Conservation (phyloP, 2,329 filamentous ascomycete species). For the Neonectria magnoliae region DNA sequence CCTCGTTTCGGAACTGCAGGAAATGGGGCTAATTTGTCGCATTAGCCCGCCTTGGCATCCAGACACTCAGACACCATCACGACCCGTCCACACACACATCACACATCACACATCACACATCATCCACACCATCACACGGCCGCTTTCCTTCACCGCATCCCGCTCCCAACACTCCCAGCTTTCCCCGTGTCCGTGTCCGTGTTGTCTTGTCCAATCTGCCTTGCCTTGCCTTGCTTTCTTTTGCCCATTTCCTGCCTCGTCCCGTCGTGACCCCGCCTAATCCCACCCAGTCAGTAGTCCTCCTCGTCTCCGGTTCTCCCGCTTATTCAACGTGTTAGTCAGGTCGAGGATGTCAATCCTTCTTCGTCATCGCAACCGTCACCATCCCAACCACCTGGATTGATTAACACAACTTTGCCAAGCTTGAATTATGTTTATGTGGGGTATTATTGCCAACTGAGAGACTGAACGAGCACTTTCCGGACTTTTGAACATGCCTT, state of each 20-base stretch:
- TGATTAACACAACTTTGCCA: background rate
- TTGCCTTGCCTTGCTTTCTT: background rate
- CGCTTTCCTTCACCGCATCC: slow-evolving; percentile 7
- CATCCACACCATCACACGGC: background rate
- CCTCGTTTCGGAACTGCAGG: slow-evolving; percentile 21
- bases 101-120: background rate
- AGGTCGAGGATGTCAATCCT: background rate
- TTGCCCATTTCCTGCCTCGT: background rate
- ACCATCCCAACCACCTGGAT: background rate
- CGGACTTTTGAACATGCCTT: slow-evolving; percentile 3
- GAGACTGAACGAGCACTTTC: slow-evolving; percentile 9
- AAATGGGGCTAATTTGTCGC: slow-evolving; percentile 40
- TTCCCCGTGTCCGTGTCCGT: background rate
- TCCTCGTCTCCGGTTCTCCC: background rate
- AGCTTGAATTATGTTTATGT: background rate
- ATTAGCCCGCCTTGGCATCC: slow-evolving; percentile 26
- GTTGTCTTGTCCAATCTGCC: background rate
- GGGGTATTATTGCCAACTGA: slow-evolving; percentile 23
- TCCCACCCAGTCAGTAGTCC: background rate
- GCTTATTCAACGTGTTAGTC: background rate
- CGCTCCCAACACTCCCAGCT: background rate
- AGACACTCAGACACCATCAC: slow-evolving; percentile 10
- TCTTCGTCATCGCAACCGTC: background rate
- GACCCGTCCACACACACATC: slow-evolving; percentile 1
- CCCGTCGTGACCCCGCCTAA: background rate